Percentiles rank a stretch among this genome's conserved stretches.
Conservation (phyloP, 768 basidiomycete species). For the Pleurotus pulmonarius region DNA sequence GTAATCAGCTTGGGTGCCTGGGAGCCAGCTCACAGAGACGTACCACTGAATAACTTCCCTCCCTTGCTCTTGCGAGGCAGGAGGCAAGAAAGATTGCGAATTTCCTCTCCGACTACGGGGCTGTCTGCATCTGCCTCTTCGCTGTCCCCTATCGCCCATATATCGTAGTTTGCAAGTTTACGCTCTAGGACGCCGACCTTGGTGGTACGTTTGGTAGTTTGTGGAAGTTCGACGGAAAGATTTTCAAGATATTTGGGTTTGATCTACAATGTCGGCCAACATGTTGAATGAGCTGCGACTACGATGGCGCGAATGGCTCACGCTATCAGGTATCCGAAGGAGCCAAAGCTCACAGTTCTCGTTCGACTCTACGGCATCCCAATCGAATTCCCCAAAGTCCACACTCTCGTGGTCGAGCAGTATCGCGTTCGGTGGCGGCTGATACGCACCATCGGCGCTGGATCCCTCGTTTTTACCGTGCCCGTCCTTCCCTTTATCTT, state of each 20-base stretch:
- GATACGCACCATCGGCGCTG: constrained; percentile 55
- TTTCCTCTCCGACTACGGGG: constrained; percentile 56
- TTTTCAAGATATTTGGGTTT: constrained; percentile 62
- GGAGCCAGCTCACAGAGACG: constrained; percentile 7
- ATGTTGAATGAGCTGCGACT: constrained; percentile 3
- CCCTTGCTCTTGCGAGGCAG: constrained; percentile 60
- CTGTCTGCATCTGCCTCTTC: constrained; percentile 27
- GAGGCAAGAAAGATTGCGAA: constrained; percentile 56
- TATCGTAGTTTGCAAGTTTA: constrained; percentile 55
- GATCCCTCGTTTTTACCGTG: constrained; percentile 48
- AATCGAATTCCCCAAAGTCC: constrained; percentile 59
- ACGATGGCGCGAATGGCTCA: constrained; percentile 29
- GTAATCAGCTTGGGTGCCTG: neutral
- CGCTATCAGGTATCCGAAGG: constrained; percentile 64
- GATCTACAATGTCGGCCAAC: constrained; percentile 36
- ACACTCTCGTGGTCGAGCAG: constrained; percentile 38
- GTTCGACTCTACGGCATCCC: constrained; percentile 53
- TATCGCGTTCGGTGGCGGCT: constrained; percentile 51
- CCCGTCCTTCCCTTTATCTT: neutral
- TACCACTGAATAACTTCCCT: constrained; percentile 59
- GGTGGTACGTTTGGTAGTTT: constrained; percentile 29
- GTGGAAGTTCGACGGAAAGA: constrained; percentile 42
- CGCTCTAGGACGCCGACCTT: constrained; percentile 47
- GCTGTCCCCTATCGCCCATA: constrained; percentile 56
- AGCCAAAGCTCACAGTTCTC: constrained; percentile 70